phyloP scores from a whole-genome alignment of 345 rosid genomes.

The Anastatica hierochuntica region DNA sequence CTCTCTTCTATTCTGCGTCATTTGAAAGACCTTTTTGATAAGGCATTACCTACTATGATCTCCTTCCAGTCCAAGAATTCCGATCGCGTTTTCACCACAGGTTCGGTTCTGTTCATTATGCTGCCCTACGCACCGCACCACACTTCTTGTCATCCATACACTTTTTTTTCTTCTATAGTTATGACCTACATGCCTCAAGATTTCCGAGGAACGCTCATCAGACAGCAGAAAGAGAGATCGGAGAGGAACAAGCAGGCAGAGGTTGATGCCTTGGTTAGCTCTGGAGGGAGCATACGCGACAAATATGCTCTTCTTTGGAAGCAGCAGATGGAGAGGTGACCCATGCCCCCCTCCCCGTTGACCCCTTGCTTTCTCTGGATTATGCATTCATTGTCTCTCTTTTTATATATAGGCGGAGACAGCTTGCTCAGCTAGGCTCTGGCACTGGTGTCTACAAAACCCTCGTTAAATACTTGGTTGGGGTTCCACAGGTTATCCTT shows the following conservation, averaged over 20 bases:
- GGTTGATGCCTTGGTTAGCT: conserved; percentile 67
- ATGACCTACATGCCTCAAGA: conserved; percentile 99
- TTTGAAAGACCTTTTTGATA: conserved; percentile 36
- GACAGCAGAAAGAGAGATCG: conserved; percentile 90
- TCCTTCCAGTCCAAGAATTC: conserved; percentile 76
- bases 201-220: conserved; percentile 80
- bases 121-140: too few species aligned
- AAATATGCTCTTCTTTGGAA: conserved; percentile 80
- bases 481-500: conserved; percentile 87
- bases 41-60: conserved; percentile 35
- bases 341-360: background rate
- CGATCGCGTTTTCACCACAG: conserved; percentile 76
- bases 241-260: conserved; percentile 96
- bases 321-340: conserved; percentile 94
- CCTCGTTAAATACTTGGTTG: conserved; percentile 92
- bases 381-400: conserved; percentile 7
- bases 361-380: background rate
- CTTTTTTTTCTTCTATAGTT: conserved; percentile 46
- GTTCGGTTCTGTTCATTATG: conserved; percentile 40
- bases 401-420: conserved; percentile 68
- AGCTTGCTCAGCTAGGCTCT: conserved; percentile 90
- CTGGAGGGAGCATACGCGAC: conserved; percentile 75
- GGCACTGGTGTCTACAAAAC: conserved; percentile 98
- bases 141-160: too few species aligned
- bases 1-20: conserved; percentile 28